Evolutionary conservation across 768 basidiomycete genomes (phyloP).

Genomic region (Gymnopilus dilepis): DNA sequence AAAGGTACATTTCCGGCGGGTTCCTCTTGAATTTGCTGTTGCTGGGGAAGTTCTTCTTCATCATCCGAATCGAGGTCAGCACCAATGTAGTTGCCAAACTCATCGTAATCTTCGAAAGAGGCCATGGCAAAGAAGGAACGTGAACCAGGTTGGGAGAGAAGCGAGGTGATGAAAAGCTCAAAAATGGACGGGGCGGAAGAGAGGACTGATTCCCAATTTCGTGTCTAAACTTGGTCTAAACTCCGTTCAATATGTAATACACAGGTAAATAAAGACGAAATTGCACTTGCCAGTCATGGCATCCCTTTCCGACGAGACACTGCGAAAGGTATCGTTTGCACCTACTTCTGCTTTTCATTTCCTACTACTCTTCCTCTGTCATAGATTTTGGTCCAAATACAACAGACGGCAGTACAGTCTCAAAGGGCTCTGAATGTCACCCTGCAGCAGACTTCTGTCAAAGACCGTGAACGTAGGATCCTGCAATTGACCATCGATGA

Average conservation of each 20-base stretch:
- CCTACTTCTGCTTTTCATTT: not conserved
- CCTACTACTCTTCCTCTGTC: constrained; percentile 8
- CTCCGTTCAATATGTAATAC: constrained; percentile 29
- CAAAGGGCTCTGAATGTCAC: constrained; percentile 78
- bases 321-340: constrained; percentile 63
- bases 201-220: constrained; percentile 11
- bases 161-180: constrained; percentile 2
- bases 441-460: constrained; percentile 74
- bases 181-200: constrained; percentile 1
- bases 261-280: not conserved
- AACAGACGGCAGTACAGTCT: constrained; percentile 87
- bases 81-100: constrained; percentile 98
- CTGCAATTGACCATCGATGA: constrained; percentile 89
- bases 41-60: constrained; percentile 60
- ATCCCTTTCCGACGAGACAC: constrained; percentile 80
- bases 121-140: constrained; percentile 36
- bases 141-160: not conserved
- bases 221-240: constrained; percentile 22
- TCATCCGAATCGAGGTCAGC: constrained; percentile 93
- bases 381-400: constrained; percentile 92
- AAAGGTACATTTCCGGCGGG: constrained; percentile 55
- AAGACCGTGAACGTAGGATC: constrained; percentile 90
- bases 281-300: constrained; percentile 40
- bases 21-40: constrained; percentile 45
- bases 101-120: constrained; percentile 84